phyloP scores from a whole-genome alignment of 2,329 filamentous ascomycete genomes.

The Sordariomycetes sp. region DNA sequence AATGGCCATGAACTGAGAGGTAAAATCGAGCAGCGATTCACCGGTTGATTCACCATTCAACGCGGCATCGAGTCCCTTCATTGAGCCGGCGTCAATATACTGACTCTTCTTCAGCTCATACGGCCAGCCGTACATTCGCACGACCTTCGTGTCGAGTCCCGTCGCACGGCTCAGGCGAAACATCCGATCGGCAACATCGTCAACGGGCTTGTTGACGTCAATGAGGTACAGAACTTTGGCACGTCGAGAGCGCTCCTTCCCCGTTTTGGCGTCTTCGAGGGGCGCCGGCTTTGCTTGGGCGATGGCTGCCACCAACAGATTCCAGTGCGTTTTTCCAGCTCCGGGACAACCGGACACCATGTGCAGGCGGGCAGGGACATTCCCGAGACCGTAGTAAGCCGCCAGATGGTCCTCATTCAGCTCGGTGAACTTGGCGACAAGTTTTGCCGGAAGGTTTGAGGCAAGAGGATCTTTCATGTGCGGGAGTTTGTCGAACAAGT shows the following conservation, averaged over 20 bases:
- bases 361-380: slow-evolving; percentile 29
- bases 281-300: slow-evolving; percentile 13
- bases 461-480: slow-evolving; percentile 19
- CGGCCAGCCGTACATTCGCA: slow-evolving; percentile 29
- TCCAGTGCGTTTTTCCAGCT: slow-evolving; percentile 36
- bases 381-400: slow-evolving; percentile 21
- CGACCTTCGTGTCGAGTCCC: slow-evolving; percentile 20
- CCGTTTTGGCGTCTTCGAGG: not conserved
- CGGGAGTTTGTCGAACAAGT: slow-evolving; percentile 18
- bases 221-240: slow-evolving; percentile 31
- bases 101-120: slow-evolving; percentile 21
- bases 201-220: slow-evolving; percentile 35
- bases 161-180: slow-evolving; percentile 21
- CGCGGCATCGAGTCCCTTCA: not conserved
- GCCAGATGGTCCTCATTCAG: slow-evolving; percentile 26
- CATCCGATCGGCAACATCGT: slow-evolving; percentile 33
- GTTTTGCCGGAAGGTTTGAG: slow-evolving; percentile 10
- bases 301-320: slow-evolving; percentile 27
- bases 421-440: slow-evolving; percentile 17
- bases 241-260: not conserved
- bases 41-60: not conserved
- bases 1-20: slow-evolving; percentile 20
- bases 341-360: slow-evolving; percentile 36
- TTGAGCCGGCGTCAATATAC: slow-evolving; percentile 14
- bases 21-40: slow-evolving; percentile 17